These are phyloP conservation scores for Diplotaxis tenuifolia DNA, from an alignment of 345 rosid species.

Conservation along the genomic window DNA sequence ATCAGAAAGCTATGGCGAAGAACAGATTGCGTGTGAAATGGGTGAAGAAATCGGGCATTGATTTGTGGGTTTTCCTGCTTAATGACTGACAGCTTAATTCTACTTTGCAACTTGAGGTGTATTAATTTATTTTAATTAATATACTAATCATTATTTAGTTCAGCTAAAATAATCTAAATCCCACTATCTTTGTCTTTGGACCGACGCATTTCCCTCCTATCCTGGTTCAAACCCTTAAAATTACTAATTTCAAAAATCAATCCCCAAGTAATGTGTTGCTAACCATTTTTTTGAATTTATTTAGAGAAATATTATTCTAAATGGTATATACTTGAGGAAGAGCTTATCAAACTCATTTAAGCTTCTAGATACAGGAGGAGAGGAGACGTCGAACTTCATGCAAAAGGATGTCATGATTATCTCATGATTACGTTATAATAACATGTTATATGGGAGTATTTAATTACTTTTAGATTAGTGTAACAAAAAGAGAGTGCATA, in stretches of 20 bases:
- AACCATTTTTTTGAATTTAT: not conserved
- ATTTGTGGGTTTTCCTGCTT: constrained; percentile 16
- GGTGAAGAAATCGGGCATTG: constrained; percentile 22
- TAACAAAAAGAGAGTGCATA: constrained; percentile 11
- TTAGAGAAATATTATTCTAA: not conserved
- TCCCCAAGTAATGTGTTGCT: constrained; percentile 2
- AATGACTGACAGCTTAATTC: constrained; percentile 37
- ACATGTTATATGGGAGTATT: not conserved
- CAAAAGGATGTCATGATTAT: constrained; percentile 37
- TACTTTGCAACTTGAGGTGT: constrained; percentile 28
- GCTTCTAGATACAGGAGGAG: constrained; percentile 18
- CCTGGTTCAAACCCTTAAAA: not conserved
- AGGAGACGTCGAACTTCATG: constrained; percentile 18
- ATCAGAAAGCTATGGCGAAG: constrained; percentile 16
- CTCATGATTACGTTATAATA: constrained; percentile 39
- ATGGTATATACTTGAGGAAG: not conserved
- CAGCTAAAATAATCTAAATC: constrained; percentile 4
- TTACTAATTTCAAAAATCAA: not conserved
- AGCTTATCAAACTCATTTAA: constrained; percentile 16
- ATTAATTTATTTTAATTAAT: not conserved
- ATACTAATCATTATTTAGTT: constrained; percentile 10
- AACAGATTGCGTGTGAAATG: constrained; percentile 28
- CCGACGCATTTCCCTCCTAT: constrained; percentile 36
- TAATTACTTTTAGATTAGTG: not conserved
- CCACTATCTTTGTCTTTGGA: constrained; percentile 33